A percentile compares a stretch with the other conserved stretches of the same genome.
Evolutionary conservation across 169 alveolate genomes (phyloP).

Genomic region (Plasmodium malariae): DNA sequence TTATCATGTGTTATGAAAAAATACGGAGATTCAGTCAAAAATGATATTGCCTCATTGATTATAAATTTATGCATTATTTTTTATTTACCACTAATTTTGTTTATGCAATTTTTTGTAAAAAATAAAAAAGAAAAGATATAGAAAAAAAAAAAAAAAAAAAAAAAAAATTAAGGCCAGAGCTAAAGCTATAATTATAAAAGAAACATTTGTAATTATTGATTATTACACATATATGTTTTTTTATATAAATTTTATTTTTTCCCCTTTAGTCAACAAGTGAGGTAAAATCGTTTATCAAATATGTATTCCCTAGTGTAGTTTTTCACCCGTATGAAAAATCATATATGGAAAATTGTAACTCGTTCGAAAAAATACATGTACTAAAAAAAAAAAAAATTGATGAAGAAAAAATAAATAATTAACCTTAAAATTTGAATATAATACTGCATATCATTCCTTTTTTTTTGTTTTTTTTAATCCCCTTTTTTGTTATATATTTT

Average conservation of each 20-base stretch:
- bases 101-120: constrained; percentile 21
- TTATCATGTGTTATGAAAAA: not conserved
- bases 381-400: constrained; percentile 2
- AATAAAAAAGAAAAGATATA: not conserved
- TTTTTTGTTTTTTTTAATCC: too few relatives aligned
- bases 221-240: not conserved
- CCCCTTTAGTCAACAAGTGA: constrained; percentile 33
- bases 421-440: not conserved
- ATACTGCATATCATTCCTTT: not conserved
- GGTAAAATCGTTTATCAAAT: not conserved
- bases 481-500: not conserved
- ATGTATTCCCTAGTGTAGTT: not conserved
- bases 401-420: not conserved
- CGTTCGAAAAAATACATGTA: constrained; percentile 11
- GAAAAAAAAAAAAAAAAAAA: not conserved
- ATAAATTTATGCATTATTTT: not conserved
- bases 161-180: not conserved
- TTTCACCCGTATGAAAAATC: constrained; percentile 34
- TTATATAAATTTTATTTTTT: not conserved
- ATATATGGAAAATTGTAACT: constrained; percentile 57
- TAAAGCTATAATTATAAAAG: too few relatives aligned
- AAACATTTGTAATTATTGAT: too few relatives aligned
- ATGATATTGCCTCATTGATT: not conserved
- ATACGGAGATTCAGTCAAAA: constrained; percentile 5
- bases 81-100: constrained; percentile 8